Percentiles rank a stretch among this genome's conserved stretches.
Conservation (phyloP, 192 early-diverging fungal species). For the Phycomyces nitens region DNA sequence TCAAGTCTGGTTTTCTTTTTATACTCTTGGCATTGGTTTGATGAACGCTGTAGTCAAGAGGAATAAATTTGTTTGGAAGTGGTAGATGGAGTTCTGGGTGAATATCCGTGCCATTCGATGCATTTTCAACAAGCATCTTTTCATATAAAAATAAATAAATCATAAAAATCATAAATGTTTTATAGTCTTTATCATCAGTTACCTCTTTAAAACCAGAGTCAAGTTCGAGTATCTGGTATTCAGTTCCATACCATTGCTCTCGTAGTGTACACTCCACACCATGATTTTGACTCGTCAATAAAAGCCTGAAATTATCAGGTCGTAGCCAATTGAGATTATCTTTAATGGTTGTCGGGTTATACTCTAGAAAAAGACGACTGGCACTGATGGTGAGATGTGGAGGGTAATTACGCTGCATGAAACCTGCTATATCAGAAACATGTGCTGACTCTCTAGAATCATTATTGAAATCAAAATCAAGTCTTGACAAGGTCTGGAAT, state of each 20-base stretch:
- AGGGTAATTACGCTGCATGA: slow-evolving; percentile 74
- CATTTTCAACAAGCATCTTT: no score
- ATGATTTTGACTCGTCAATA: slow-evolving; percentile 40
- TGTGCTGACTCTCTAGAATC: slow-evolving; percentile 62
- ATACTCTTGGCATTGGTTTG: slow-evolving; percentile 25
- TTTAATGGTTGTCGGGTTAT: slow-evolving; percentile 61
- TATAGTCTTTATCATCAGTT: no score
- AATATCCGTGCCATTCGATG: no score
- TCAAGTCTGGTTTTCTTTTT: slow-evolving; percentile 44
- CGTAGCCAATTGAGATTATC: slow-evolving; percentile 57
- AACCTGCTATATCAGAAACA: slow-evolving; percentile 60
- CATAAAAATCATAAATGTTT: no score
- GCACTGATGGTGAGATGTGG: slow-evolving; percentile 65
- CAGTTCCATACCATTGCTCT: slow-evolving; percentile 79
- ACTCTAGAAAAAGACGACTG: slow-evolving; percentile 40
- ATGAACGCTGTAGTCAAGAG: slow-evolving; percentile 67
- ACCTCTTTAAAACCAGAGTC: slow-evolving; percentile 48
- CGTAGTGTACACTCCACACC: slow-evolving; percentile 47
- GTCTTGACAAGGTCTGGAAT: slow-evolving; percentile 44
- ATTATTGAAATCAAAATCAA: slow-evolving; percentile 68
- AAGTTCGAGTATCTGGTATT: slow-evolving; percentile 69
- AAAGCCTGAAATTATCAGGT: slow-evolving; percentile 59
- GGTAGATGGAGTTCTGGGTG: slow-evolving; percentile 62
- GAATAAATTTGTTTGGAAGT: slow-evolving; percentile 77
- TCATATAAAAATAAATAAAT: no score